Conservation (phyloP, 2,329 filamentous ascomycete genomes). For the Paecilomyces sp. region DNA sequence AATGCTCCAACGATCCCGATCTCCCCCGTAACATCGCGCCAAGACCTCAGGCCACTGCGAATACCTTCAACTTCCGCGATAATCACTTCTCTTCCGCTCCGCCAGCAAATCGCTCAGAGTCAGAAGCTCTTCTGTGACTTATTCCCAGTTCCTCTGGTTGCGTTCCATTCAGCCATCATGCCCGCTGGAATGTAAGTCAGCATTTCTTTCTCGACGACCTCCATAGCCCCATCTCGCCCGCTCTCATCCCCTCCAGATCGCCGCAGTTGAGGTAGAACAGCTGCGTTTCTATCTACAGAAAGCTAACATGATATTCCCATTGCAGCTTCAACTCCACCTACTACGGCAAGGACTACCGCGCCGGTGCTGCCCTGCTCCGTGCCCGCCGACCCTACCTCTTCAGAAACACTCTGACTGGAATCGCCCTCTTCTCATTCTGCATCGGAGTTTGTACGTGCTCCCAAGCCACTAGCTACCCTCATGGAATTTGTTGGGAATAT, state of each 20-base stretch:
- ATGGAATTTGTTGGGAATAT: too few species aligned
- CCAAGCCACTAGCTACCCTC: not conserved
- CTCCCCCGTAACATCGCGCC: not conserved
- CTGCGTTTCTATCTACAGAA: not conserved
- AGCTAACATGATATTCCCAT: constrained; percentile 1
- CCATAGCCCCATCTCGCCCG: not conserved
- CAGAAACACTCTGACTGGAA: constrained; percentile 77
- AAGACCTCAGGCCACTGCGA: not conserved
- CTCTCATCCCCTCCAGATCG: constrained; percentile 1
- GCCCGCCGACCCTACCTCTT: constrained; percentile 86
- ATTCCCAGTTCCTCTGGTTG: not conserved
- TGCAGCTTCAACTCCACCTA: constrained; percentile 67
- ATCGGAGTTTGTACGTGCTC: constrained; percentile 74
- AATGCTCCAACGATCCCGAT: not conserved
- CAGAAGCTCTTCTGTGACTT: not conserved
- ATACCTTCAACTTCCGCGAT: not conserved
- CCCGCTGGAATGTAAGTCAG: constrained; percentile 15
- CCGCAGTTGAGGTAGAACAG: not conserved
- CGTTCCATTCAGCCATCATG: constrained; percentile 9
- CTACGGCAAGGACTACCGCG: constrained; percentile 81
- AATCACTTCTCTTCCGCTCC: not conserved
- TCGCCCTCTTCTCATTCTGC: constrained; percentile 68
- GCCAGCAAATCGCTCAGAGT: not conserved
- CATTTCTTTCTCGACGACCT: not conserved
- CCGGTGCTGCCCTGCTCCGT: constrained; percentile 82